A percentile compares a stretch with the other conserved stretches of the same genome.
Evolutionary conservation across 2,329 filamentous ascomycete species (phyloP).

Genomic region (Zalaria obscura): DNA sequence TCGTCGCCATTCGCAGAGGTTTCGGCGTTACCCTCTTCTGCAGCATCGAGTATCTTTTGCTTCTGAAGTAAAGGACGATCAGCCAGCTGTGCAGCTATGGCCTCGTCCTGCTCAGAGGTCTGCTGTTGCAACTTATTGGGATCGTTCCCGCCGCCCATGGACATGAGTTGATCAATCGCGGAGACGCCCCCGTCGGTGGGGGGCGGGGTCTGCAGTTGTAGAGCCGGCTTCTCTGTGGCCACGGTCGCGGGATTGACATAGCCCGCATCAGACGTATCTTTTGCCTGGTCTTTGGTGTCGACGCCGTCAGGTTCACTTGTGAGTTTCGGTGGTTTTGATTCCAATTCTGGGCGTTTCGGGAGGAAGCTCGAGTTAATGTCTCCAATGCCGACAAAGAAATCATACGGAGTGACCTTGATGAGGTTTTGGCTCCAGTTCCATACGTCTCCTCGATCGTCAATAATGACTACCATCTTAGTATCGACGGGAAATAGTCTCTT

Average conservation of each 20-base stretch:
- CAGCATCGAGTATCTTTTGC: slow-evolving; percentile 80
- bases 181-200: slow-evolving; percentile 32
- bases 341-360: slow-evolving; percentile 51
- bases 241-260: background rate
- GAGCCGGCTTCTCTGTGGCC: background rate
- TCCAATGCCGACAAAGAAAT: slow-evolving; percentile 95
- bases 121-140: slow-evolving; percentile 57
- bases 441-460: slow-evolving; percentile 91
- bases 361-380: slow-evolving; percentile 98
- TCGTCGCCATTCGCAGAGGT: slow-evolving; percentile 22
- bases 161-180: slow-evolving; percentile 61
- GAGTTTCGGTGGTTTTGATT: slow-evolving; percentile 13
- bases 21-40: slow-evolving; percentile 43
- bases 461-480: slow-evolving; percentile 98
- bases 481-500: slow-evolving; percentile 89
- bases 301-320: slow-evolving; percentile 2
- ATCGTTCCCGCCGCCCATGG: slow-evolving; percentile 59
- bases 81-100: slow-evolving; percentile 74
- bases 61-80: slow-evolving; percentile 83
- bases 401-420: slow-evolving; percentile 88
- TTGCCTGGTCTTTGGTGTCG: background rate
- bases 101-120: slow-evolving; percentile 72
- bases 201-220: background rate
- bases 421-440: slow-evolving; percentile 90
- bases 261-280: background rate